Evolutionary conservation across 371 early-diverging fungal species (phyloP).

Genomic region (Batkoa obscura): DNA sequence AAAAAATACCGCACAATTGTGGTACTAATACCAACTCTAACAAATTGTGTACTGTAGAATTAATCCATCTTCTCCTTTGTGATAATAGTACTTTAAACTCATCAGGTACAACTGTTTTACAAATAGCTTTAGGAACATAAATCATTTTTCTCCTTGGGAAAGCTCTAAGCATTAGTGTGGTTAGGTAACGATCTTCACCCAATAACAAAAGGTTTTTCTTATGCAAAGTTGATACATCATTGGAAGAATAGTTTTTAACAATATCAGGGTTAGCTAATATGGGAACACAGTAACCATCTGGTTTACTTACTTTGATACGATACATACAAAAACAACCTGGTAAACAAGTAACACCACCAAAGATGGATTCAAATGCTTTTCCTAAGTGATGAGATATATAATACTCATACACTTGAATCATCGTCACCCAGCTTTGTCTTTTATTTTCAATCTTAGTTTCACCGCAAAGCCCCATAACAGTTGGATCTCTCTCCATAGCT

Average conservation of each 20-base stretch:
- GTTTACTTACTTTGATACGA: constrained; percentile 47
- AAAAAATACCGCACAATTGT: constrained; percentile 92
- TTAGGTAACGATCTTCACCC: constrained; percentile 97
- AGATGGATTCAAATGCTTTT: constrained; percentile 85
- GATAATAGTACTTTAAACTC: constrained; percentile 75
- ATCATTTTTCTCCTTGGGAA: constrained; percentile 88
- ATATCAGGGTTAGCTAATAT: constrained; percentile 78
- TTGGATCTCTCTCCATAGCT: constrained; percentile 55
- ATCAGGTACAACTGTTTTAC: constrained; percentile 87
- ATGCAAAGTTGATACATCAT: constrained; percentile 89
- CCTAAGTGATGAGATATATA: constrained; percentile 85
- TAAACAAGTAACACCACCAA: constrained; percentile 88
- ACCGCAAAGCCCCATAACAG: constrained; percentile 65
- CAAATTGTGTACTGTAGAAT: constrained; percentile 93
- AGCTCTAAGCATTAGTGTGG: constrained; percentile 92
- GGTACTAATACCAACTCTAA: constrained; percentile 80
- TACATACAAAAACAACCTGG: constrained; percentile 96
- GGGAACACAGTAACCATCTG: constrained; percentile 58
- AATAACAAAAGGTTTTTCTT: constrained; percentile 95
- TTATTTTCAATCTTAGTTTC: constrained; percentile 71
- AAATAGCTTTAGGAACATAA: constrained; percentile 87
- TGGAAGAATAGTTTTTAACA: constrained; percentile 81
- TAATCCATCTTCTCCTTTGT: constrained; percentile 97
- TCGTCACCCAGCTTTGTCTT: constrained; percentile 59
- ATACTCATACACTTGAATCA: constrained; percentile 83